Base-by-base conservation (phyloP, 2,329 filamentous ascomycete genomes). In the Leptosphaerulina australis region DNA sequence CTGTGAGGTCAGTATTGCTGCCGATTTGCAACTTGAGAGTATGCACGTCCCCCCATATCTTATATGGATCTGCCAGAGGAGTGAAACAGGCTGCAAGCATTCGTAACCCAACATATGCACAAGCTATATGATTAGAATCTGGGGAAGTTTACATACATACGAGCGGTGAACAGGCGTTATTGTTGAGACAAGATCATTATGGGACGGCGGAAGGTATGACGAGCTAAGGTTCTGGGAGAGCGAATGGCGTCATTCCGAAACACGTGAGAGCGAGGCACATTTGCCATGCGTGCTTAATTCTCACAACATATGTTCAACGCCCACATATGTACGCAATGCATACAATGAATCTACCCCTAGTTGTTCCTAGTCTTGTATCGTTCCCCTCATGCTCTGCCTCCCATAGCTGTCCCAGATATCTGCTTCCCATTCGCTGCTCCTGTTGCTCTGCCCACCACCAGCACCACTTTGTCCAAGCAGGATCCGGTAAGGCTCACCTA, bases 361-460 rank as follows among this genome's bases (percentile, higher is more conserved):
- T 15, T 21, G 0, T 11, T 21, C 11, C 31, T 60, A 70, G n/a
- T 58, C 58, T 5, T 56, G 15, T 12, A 71, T 69, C 2, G 37
- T 59, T 8, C 62, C 68, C 37, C 64, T 70, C 68, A 71, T 70
- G 11, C 60, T 58, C 17, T 61, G 45, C 45, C 64, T 69, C 3
- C 69, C 68, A 46, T 60, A 71, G 17, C 55, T 62, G 40, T 70
- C 68, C 67, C 67, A 69, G 6, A 71, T 62, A 11, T 66, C 62
- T 10, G 63, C 59, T 22, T 56, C 58, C 64, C 66, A 70, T 11
- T 35, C 31, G 17, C 26, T 29, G 28, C 17, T 21, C 6, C n/a
- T n/a, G 21, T 5, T 21, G 11, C 4, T 26, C n/a, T 26, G 44
- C 25, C 8, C 22, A 12, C 8, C 22, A 12, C 3, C 25, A 28